These are phyloP conservation scores for Monilinia fructigena DNA, from an alignment of 2,329 filamentous ascomycete genomes.

Conservation along the genomic window DNA sequence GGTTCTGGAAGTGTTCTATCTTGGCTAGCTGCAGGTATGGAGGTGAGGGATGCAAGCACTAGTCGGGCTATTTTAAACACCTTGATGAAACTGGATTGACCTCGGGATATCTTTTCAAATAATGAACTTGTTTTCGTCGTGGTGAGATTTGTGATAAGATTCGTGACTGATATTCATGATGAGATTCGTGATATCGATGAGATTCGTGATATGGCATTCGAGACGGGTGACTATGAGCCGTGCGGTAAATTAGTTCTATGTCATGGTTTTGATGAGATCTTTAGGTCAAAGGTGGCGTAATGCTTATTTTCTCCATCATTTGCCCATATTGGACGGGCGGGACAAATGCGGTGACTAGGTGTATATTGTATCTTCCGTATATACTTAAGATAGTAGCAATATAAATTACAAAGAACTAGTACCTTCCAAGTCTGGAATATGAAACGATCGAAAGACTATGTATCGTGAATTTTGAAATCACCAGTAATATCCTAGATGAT, in stretches of 20 bases:
- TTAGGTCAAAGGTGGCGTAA: constrained; percentile 15
- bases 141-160: not conserved
- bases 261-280: constrained; percentile 7
- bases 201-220: not conserved
- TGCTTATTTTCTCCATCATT: constrained; percentile 7
- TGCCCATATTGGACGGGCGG: constrained; percentile 1
- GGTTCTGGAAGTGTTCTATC: constrained; percentile 22
- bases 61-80: constrained; percentile 10
- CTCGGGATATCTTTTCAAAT: not conserved
- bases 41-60: constrained; percentile 5
- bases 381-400: not conserved
- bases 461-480: constrained; percentile 17
- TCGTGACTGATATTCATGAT: constrained; percentile 8
- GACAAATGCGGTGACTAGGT: constrained; percentile 6
- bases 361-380: constrained; percentile 9
- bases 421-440: constrained; percentile 18
- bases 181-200: not conserved
- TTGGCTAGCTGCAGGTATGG: constrained; percentile 16
- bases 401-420: constrained; percentile 7
- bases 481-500: constrained; percentile 19
- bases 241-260: not conserved
- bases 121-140: constrained; percentile 5
- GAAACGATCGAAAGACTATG: constrained; percentile 21
- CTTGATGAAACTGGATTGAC: constrained; percentile 11
- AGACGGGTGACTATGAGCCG: constrained; percentile 13